Percentiles rank a stretch among this genome's conserved stretches.
These are phyloP conservation scores for Sarcomyxa edulis DNA, from an alignment of 768 basidiomycete species.

Conservation along the genomic window DNA sequence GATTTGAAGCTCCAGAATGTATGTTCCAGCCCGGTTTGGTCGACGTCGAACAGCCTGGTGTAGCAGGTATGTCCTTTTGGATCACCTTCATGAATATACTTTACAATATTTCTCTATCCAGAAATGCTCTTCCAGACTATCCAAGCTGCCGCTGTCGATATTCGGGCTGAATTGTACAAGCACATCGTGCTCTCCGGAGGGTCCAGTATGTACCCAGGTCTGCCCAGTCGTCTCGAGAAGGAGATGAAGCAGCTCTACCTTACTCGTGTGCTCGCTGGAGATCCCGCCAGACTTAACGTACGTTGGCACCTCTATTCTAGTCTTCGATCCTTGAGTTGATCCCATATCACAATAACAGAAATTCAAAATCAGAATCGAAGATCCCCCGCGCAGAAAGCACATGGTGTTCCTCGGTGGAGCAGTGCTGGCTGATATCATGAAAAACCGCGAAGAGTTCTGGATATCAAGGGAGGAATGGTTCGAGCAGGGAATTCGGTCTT, in stretches of 20 bases:
- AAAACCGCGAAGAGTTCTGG: conserved; percentile 92
- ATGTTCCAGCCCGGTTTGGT: conserved; percentile 99
- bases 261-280: conserved; percentile 78
- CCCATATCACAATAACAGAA: conserved; percentile 53
- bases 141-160: conserved; percentile 85
- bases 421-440: conserved; percentile 99
- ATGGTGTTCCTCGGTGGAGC: conserved; percentile 99
- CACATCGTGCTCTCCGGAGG: conserved; percentile 98
- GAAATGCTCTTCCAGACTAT: conserved; percentile 98
- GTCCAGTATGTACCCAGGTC: conserved; percentile 97
- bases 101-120: conserved; percentile 16
- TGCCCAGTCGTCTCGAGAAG: conserved; percentile 95
- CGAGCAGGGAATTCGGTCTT: conserved; percentile 75
- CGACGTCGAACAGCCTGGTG: conserved; percentile 93
- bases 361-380: conserved; percentile 99
- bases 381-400: conserved; percentile 96
- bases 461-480: conserved; percentile 92
- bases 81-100: not conserved
- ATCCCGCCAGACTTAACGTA: conserved; percentile 82
- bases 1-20: conserved; percentile 98
- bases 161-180: conserved; percentile 90
- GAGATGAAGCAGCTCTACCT: conserved; percentile 99
- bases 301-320: conserved; percentile 24
- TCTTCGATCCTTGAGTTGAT: not conserved
- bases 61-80: conserved; percentile 63